Evolutionary conservation across 2,329 filamentous ascomycete genomes (phyloP).

Genomic region (Ophiosphaerella korrae): DNA sequence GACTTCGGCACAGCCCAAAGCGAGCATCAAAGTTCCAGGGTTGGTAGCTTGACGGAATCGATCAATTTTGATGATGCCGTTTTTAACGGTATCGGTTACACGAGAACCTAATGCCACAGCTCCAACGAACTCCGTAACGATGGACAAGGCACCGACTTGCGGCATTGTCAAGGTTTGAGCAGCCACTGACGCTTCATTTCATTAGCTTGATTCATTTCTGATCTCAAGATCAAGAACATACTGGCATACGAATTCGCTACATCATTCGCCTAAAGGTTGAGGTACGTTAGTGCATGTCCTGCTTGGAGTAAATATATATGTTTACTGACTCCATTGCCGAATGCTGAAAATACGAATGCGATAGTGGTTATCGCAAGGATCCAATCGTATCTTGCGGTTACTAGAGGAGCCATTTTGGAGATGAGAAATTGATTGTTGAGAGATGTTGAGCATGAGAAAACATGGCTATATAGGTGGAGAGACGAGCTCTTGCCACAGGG

Average conservation of each 20-base stretch:
- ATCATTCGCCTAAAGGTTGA: slow-evolving; percentile 45
- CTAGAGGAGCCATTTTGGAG: slow-evolving; percentile 1
- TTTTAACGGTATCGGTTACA: slow-evolving; percentile 64
- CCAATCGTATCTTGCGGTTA: slow-evolving; percentile 1
- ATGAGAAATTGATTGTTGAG: too few species aligned
- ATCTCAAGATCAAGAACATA: too few species aligned
- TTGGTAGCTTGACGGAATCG: slow-evolving; percentile 49
- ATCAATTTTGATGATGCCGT: slow-evolving; percentile 57
- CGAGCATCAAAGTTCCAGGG: slow-evolving; percentile 61
- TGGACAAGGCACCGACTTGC: slow-evolving; percentile 54
- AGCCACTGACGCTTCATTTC: slow-evolving; percentile 40
- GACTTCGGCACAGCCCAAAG: slow-evolving; percentile 60
- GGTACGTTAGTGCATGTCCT: too few species aligned
- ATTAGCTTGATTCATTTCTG: too few species aligned
- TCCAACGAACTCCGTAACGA: slow-evolving; percentile 56
- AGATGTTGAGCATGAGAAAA: too few species aligned
- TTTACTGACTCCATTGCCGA: slow-evolving; percentile 46
- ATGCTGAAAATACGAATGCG: slow-evolving; percentile 44
- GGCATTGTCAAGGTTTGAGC: slow-evolving; percentile 57
- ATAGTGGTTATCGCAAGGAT: slow-evolving; percentile 32
- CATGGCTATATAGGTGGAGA: slow-evolving; percentile 6
- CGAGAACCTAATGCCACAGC: slow-evolving; percentile 56
- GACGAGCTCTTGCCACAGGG: slow-evolving; percentile 18
- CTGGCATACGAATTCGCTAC: slow-evolving; percentile 58
- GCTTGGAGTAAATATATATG: slow-evolving; percentile 48